Conservation (phyloP, 2,329 filamentous ascomycete species). For the Neopestalotiopsis sp. region DNA sequence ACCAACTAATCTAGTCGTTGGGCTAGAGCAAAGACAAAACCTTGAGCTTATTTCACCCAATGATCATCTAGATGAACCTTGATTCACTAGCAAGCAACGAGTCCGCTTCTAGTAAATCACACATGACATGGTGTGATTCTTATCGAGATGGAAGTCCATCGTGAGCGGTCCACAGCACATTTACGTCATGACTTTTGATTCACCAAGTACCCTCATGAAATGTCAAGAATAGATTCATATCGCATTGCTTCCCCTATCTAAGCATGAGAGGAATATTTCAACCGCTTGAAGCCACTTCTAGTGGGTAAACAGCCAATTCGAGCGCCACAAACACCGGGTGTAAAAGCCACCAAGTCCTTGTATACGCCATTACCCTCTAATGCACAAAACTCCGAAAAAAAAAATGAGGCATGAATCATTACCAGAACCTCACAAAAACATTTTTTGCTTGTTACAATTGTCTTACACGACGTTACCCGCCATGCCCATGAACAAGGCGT, state of each 20-base stretch:
- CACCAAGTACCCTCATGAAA: background rate
- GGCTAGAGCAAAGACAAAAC: background rate
- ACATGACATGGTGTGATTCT: background rate
- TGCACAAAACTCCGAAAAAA: background rate
- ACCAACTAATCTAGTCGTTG: background rate
- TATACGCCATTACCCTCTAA: constrained; percentile 5
- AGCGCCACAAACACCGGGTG: constrained; percentile 10
- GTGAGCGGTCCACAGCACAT: no score
- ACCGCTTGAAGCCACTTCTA: background rate
- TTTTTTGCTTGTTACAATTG: constrained; percentile 2
- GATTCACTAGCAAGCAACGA: background rate
- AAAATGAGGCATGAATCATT: background rate
- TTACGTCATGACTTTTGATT: background rate
- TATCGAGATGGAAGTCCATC: no score
- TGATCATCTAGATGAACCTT: background rate
- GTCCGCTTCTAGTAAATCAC: background rate
- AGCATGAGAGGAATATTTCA: constrained; percentile 14
- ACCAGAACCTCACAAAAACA: background rate
- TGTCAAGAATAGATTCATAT: background rate
- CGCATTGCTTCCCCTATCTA: constrained; percentile 9
- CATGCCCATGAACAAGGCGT: constrained; percentile 94
- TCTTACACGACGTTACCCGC: constrained; percentile 74
- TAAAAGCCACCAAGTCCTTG: background rate
- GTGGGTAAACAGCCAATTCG: background rate
- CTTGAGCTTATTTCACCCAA: background rate